Evolutionary conservation across 192 early-diverging fungal species (phyloP).

Genomic region (Umbelopsis sp.): DNA sequence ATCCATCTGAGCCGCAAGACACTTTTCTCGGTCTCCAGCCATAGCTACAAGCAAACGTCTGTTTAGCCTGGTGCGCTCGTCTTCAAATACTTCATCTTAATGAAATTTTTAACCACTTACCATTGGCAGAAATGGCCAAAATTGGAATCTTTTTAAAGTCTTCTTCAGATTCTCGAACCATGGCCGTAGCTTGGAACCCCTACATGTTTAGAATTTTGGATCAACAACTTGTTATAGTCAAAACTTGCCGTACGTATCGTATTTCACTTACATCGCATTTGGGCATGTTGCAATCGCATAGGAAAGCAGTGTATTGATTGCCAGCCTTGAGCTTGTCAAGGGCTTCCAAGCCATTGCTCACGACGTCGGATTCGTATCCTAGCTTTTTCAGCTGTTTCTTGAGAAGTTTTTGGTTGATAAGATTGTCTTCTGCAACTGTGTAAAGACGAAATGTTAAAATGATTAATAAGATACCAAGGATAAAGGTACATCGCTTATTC

Average conservation of each 20-base stretch:
- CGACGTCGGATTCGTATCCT: slow-evolving; percentile 6
- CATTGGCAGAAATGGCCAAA: slow-evolving; percentile 1
- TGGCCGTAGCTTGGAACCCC: not conserved
- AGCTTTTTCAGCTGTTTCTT: slow-evolving; percentile 21
- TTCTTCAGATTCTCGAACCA: not conserved
- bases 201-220: not conserved
- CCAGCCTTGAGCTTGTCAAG: not conserved
- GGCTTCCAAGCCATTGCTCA: slow-evolving; percentile 8
- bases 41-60: not conserved
- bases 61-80: not conserved
- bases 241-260: no score
- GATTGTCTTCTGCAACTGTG: slow-evolving; percentile 18
- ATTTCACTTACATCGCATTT: slow-evolving; percentile 8
- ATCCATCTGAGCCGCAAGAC: not conserved
- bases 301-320: not conserved
- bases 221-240: no score
- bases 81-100: not conserved
- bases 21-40: slow-evolving; percentile 12
- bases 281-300: slow-evolving; percentile 15
- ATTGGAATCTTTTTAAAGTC: not conserved
- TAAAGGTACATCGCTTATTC: not conserved
- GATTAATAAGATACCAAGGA: not conserved
- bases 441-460: not conserved
- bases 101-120: not conserved
- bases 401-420: slow-evolving; percentile 19